Evolutionary conservation across 2,329 filamentous ascomycete species (phyloP).

Genomic region (Plenodomus biglobosus): DNA sequence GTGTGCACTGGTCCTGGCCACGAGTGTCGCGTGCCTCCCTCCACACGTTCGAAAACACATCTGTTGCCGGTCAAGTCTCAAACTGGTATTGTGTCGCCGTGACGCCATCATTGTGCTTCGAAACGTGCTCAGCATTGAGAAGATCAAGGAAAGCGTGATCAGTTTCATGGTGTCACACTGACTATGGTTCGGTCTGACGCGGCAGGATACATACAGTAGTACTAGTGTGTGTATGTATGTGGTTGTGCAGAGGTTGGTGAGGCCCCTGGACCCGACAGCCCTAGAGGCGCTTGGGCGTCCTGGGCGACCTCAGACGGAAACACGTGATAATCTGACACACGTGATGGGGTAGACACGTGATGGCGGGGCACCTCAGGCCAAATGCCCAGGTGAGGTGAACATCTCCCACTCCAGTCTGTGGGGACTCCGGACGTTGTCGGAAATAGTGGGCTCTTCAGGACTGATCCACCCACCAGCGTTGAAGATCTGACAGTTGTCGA

Average conservation of each 20-base stretch:
- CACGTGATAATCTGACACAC: too few relatives aligned
- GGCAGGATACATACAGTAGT: too few relatives aligned
- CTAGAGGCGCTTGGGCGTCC: too few relatives aligned
- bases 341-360: too few relatives aligned
- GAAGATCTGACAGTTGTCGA: conserved; percentile 9
- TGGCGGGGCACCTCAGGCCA: conserved; percentile 1
- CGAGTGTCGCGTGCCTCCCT: not conserved
- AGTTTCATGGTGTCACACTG: not conserved
- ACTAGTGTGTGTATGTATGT: too few relatives aligned
- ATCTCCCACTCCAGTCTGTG: not conserved
- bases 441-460: not conserved
- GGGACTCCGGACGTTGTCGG: not conserved
- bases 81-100: not conserved
- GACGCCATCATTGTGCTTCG: not conserved
- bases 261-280: too few relatives aligned
- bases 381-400: too few relatives aligned
- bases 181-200: too few relatives aligned
- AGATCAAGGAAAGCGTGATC: not conserved
- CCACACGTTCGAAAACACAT: not conserved
- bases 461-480: not conserved
- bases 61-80: not conserved
- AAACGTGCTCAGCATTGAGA: not conserved
- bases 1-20: not conserved
- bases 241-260: too few relatives aligned
- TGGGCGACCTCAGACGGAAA: too few relatives aligned